These are phyloP conservation scores for Bryoglossum gracile DNA, from an alignment of 495 filamentous ascomycete species.

Conservation along the genomic window DNA sequence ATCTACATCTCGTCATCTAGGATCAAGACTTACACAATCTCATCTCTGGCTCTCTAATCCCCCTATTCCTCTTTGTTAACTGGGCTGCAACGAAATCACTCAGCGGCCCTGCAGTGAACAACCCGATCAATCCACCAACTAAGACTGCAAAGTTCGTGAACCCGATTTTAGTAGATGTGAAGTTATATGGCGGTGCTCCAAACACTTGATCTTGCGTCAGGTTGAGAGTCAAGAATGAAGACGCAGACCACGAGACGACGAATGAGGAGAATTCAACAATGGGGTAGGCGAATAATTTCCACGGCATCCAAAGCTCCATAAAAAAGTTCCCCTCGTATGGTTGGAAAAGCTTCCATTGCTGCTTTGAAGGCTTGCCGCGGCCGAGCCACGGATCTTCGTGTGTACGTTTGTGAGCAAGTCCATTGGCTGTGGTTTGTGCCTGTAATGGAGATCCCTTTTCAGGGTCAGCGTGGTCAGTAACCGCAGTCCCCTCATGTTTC, in stretches of 20 bases:
- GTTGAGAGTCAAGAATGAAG: constrained; percentile 52
- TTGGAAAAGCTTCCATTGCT: constrained; percentile 45
- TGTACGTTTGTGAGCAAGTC: constrained; percentile 17
- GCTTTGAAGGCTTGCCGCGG: constrained; percentile 44
- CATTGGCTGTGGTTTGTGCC: neutral
- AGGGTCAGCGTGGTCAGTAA: constrained; percentile 10
- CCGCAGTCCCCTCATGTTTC: neutral
- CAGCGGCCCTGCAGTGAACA: constrained; percentile 41
- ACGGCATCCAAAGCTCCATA: constrained; percentile 40
- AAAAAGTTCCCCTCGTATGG: constrained; percentile 33
- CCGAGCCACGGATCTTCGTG: constrained; percentile 36
- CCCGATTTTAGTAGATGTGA: constrained; percentile 33
- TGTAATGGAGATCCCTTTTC: constrained; percentile 22
- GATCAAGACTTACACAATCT: too few species aligned
- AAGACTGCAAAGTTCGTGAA: constrained; percentile 42
- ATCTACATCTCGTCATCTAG: too few species aligned
- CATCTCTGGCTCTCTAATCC: constrained; percentile 51
- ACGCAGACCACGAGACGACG: constrained; percentile 55
- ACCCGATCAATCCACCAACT: constrained; percentile 41
- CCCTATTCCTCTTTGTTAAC: constrained; percentile 43
- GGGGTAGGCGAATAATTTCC: constrained; percentile 53
- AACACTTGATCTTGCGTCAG: constrained; percentile 56
- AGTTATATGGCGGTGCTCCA: constrained; percentile 53
- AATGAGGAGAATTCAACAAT: constrained; percentile 59
- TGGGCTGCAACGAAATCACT: constrained; percentile 44